Evolutionary conservation across 1,284 basidiomycete species (phyloP).

Genomic region (Trichosporon faecale): DNA sequence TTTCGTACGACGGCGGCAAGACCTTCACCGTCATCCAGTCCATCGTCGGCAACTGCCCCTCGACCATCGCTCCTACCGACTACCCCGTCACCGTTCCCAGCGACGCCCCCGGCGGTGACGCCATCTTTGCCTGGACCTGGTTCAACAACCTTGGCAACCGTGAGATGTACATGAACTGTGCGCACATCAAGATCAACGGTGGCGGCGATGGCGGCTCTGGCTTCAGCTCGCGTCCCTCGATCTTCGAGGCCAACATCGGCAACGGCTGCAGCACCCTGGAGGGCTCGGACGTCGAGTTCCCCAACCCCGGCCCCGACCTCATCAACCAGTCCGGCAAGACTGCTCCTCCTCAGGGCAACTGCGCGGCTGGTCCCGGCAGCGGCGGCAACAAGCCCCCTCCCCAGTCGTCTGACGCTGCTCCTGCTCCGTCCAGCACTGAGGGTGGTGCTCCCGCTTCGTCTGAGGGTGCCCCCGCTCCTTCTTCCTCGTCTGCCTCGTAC

Average conservation of each 20-base stretch:
- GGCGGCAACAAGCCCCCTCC: neutral
- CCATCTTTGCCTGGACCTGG: constrained; percentile 54
- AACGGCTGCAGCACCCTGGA: constrained; percentile 45
- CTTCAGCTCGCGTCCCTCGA: constrained; percentile 34
- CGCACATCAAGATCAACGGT: constrained; percentile 46
- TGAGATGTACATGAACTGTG: constrained; percentile 54
- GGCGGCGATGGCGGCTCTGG: constrained; percentile 28
- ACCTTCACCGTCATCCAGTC: constrained; percentile 52
- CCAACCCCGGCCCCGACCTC: constrained; percentile 24
- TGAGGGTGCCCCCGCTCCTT: neutral
- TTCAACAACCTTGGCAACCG: constrained; percentile 51
- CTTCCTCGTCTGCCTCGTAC: constrained; percentile 8
- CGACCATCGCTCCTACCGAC: constrained; percentile 28
- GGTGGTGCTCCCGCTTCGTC: neutral
- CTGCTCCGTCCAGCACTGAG: neutral
- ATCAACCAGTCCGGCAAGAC: constrained; percentile 1
- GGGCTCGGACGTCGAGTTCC: constrained; percentile 21
- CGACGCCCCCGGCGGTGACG: constrained; percentile 47
- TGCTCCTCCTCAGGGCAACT: constrained; percentile 9
- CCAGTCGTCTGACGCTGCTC: neutral
- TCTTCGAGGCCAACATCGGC: constrained; percentile 52
- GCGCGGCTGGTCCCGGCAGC: neutral
- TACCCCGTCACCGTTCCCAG: constrained; percentile 44
- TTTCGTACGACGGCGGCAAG: constrained; percentile 52
- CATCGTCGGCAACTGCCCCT: constrained; percentile 50